Evolutionary conservation across 352 stramenopile genomes (phyloP), one percentile per base, ranked within the genome.

Genomic region (Globisporangium cylindrosporum): DNA sequence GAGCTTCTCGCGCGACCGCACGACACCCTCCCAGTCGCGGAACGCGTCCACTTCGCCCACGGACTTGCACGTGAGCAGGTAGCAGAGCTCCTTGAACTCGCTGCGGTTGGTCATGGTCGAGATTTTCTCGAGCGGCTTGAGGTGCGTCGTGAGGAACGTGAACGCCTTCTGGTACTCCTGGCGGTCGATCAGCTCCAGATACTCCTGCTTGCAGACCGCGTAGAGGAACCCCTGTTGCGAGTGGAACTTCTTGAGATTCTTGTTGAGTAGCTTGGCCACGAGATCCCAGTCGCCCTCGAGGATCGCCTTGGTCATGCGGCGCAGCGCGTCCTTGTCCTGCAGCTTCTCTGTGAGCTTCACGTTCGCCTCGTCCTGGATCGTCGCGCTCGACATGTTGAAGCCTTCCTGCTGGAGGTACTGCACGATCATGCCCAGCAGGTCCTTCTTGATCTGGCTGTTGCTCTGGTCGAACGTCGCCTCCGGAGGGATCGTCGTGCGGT

Each of bases 141-240:
- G 82, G 70, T 94, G 84, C 70, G 89, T 94, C 38, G 86, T 93
- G 64, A 97, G 80, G 72, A 95, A 97, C 59, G 88, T 95, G 68
- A 95, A 97, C 14, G 88, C 89, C 41, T 95, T 95, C 70, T 97
- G 88, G 67, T 93, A 94, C 75, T 95, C 89, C 62, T 95, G 88
- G 10, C 89, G 81, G 66, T 95, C 86, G 64, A 95, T 94, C 27
- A 97, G 86, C 65, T 95, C 88, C 1, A 97, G 73, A 65, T 95
- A 95, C 69, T 97, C 88, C 66, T 97, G 88, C 67, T 94, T 94
- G 74, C 85, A 95, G 3, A 97, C 82, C 15, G 86, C 88, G 70
- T 97, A 97, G 25, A 95, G 79, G 64, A 97, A 97, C 6, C 86
- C 86, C 55, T 95, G 86, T 62, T 95, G 88, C 48, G 85, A 81